Evolutionary conservation across 768 basidiomycete species (phyloP).

Genomic region (Neoboletus brunneissimus): DNA sequence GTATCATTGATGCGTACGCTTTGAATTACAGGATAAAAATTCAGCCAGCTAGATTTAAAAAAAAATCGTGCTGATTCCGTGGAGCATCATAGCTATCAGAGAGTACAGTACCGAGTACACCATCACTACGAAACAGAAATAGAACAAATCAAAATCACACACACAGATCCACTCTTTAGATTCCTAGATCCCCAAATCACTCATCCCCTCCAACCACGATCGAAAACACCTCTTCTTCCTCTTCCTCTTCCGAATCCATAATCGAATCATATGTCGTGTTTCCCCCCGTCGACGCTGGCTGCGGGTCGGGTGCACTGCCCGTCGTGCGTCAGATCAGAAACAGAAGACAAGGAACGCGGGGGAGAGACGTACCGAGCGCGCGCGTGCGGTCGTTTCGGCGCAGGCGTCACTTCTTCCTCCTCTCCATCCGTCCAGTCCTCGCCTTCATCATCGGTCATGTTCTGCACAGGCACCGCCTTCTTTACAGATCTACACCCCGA

Average conservation of each 20-base stretch:
- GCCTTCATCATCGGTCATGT: constrained; percentile 31
- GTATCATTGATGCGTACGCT: too few relatives aligned
- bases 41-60: too few relatives aligned
- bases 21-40: too few relatives aligned
- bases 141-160: too few relatives aligned
- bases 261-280: constrained; percentile 45
- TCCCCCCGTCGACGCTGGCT: constrained; percentile 10
- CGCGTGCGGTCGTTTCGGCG: constrained; percentile 11
- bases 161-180: too few relatives aligned
- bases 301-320: constrained; percentile 7
- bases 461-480: constrained; percentile 31
- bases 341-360: not conserved
- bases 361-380: constrained; percentile 10
- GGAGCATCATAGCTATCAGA: too few relatives aligned
- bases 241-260: constrained; percentile 51
- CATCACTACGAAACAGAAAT: too few relatives aligned
- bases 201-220: not conserved
- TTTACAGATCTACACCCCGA: constrained; percentile 36
- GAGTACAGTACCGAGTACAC: too few relatives aligned
- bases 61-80: too few relatives aligned
- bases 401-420: constrained; percentile 41
- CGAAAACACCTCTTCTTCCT: not conserved
- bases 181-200: not conserved
- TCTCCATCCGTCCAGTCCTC: constrained; percentile 39
- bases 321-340: not conserved